These are phyloP conservation scores for Venturiaceae sp. DNA, from an alignment of 2,329 filamentous ascomycete species.

Conservation along the genomic window DNA sequence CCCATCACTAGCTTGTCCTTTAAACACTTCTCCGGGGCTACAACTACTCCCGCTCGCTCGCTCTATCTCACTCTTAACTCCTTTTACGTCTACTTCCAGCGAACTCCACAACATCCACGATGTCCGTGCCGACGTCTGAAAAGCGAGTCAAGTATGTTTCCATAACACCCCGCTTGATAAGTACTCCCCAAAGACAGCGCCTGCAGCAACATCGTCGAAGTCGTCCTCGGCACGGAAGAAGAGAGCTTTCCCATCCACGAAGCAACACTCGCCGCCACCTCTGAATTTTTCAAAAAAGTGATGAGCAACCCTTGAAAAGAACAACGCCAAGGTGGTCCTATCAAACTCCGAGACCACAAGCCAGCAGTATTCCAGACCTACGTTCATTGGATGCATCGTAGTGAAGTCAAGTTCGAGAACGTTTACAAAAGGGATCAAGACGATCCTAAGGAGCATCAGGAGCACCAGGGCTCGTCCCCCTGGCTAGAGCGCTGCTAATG, in stretches of 20 bases:
- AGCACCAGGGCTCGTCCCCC: too few species aligned
- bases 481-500: not conserved
- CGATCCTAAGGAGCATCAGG: too few species aligned
- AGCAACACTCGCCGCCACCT: constrained; percentile 15
- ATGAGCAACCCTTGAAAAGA: constrained; percentile 13
- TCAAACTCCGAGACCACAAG: not conserved
- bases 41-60: too few species aligned
- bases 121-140: too few species aligned
- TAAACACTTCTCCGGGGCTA: too few species aligned
- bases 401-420: not conserved
- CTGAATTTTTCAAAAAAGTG: constrained; percentile 11
- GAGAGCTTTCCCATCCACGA: constrained; percentile 14
- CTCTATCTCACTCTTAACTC: too few species aligned
- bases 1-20: too few species aligned
- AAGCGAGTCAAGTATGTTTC: not conserved
- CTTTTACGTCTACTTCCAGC: too few species aligned
- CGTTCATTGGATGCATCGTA: not conserved
- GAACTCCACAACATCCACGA: too few species aligned
- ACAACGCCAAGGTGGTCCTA: not conserved
- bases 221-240: constrained; percentile 1
- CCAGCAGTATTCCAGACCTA: not conserved
- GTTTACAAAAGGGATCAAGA: not conserved
- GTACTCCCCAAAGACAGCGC: not conserved
- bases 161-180: too few species aligned
- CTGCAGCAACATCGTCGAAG: constrained; percentile 5